Percentiles rank a stretch among this genome's conserved stretches.
Conservation (phyloP, 257 asterid species). For the Salvia hispanica region DNA sequence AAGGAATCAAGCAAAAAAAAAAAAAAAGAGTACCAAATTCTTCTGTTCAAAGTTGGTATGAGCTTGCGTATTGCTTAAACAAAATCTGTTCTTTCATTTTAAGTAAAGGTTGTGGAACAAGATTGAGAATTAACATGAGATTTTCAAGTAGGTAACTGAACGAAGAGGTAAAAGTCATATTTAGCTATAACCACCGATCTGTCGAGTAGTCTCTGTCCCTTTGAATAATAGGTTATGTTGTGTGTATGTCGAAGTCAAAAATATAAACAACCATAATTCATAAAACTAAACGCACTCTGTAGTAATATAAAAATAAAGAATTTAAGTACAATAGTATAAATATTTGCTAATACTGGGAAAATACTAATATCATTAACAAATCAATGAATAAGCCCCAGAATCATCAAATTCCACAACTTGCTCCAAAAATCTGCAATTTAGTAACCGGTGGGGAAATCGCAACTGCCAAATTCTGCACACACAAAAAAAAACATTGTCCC, state of each 20-base stretch:
- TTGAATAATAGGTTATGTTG: neutral
- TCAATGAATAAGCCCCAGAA: conserved; percentile 6
- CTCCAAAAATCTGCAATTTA: neutral
- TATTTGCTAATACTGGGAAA: neutral
- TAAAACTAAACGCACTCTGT: too few species aligned
- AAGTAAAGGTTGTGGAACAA: neutral
- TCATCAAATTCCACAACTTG: conserved; percentile 1
- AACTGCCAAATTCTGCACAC: conserved; percentile 57
- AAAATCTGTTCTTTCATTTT: neutral
- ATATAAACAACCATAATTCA: too few species aligned
- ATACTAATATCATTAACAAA: neutral
- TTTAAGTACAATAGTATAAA: neutral
- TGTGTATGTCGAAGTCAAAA: too few species aligned
- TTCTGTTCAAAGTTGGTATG: neutral
- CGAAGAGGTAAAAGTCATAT: conserved; percentile 10
- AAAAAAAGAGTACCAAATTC: neutral
- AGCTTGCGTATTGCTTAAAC: neutral
- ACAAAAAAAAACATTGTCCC: neutral
- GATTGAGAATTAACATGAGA: neutral
- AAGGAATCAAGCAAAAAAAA: neutral
- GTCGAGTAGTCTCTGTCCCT: conserved; percentile 1
- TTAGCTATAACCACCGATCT: conserved; percentile 10
- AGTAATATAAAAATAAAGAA: neutral
- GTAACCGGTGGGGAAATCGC: conserved; percentile 54
- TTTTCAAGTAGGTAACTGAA: conserved; percentile 7